Conservation (phyloP, 768 basidiomycete species). For the Kwoniella pini region DNA sequence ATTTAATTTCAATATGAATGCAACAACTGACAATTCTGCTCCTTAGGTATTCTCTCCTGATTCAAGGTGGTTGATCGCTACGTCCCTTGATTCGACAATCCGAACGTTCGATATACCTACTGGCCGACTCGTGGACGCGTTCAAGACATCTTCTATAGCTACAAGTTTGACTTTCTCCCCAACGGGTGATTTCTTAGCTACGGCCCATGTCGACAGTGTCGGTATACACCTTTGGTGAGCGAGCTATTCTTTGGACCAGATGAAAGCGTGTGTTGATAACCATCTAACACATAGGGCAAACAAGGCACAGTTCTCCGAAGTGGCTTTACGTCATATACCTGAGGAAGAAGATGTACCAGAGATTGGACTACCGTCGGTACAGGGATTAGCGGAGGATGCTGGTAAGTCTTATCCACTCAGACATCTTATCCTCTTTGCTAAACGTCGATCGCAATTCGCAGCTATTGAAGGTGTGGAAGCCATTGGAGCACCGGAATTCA, state of each 20-base stretch:
- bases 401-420: slow-evolving; percentile 58
- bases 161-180: slow-evolving; percentile 92
- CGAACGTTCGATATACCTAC: slow-evolving; percentile 96
- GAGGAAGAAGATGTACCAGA: slow-evolving; percentile 70
- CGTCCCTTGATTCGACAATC: slow-evolving; percentile 86
- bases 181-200: slow-evolving; percentile 91
- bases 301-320: slow-evolving; percentile 85
- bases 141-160: slow-evolving; percentile 81
- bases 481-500: slow-evolving; percentile 62
- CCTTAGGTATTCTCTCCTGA: slow-evolving; percentile 95
- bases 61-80: slow-evolving; percentile 86
- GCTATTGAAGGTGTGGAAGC: slow-evolving; percentile 72
- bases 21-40: no score
- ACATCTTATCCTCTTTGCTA: neutral
- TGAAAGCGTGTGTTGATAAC: neutral
- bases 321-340: slow-evolving; percentile 74
- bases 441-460: slow-evolving; percentile 42
- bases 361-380: slow-evolving; percentile 76
- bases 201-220: slow-evolving; percentile 88
- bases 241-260: neutral
- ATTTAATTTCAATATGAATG: no score
- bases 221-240: slow-evolving; percentile 90
- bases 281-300: slow-evolving; percentile 80
- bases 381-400: slow-evolving; percentile 76
- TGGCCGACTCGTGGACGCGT: slow-evolving; percentile 86